phyloP scores from a whole-genome alignment of 176 grass and related monocot species.

The Secale cereale region DNA sequence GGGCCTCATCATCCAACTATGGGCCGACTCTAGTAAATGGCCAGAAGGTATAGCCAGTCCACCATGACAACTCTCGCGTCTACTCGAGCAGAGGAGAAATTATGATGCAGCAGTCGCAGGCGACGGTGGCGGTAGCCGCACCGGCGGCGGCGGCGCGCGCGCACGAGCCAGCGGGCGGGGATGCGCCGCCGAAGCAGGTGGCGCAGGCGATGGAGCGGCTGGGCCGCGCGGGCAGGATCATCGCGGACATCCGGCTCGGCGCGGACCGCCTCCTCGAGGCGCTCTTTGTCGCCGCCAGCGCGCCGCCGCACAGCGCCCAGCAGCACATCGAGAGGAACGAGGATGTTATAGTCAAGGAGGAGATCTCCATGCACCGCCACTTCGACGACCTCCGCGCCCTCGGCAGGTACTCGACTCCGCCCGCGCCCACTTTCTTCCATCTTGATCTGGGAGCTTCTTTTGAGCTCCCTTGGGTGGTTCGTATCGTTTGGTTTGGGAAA shows the following conservation, averaged over 20 bases:
- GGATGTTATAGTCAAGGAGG: slow-evolving; percentile 46
- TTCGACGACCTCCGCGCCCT: slow-evolving; percentile 83
- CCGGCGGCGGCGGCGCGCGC: neutral
- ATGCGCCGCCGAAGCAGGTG: slow-evolving; percentile 97
- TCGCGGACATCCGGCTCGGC: slow-evolving; percentile 84
- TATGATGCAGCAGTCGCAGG: slow-evolving; percentile 48
- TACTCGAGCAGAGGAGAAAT: neutral
- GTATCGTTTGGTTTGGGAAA: neutral
- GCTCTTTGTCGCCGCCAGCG: slow-evolving; percentile 53
- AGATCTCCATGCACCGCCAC: slow-evolving; percentile 73
- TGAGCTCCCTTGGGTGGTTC: neutral
- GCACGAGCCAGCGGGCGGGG: slow-evolving; percentile 5
- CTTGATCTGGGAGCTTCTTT: neutral
- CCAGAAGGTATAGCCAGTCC: neutral
- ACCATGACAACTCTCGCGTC: neutral
- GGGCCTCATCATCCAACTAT: neutral
- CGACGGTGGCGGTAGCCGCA: neutral
- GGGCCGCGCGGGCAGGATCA: slow-evolving; percentile 60
- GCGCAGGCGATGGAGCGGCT: slow-evolving; percentile 95
- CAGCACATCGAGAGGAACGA: slow-evolving; percentile 40
- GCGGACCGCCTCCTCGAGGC: slow-evolving; percentile 91
- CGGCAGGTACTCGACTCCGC: slow-evolving; percentile 44
- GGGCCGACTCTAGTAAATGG: neutral
- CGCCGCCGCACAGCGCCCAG: slow-evolving; percentile 24
- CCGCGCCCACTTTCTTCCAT: neutral